Evolutionary conservation across 768 basidiomycete species (phyloP).

Genomic region (Tylopilus sp.): DNA sequence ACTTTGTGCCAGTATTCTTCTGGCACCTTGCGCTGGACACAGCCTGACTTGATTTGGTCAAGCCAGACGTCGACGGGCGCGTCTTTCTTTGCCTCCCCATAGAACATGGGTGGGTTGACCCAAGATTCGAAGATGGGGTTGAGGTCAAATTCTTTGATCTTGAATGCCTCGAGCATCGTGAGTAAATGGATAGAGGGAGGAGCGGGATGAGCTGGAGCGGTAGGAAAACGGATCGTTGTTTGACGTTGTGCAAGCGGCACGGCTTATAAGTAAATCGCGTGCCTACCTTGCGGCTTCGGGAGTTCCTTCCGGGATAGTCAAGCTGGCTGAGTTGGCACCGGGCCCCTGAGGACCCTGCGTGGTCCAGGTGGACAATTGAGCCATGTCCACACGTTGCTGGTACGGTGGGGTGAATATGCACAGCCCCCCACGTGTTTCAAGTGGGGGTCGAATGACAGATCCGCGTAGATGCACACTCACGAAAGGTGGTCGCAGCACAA

Average conservation of each 20-base stretch:
- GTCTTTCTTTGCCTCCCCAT: conserved; percentile 68
- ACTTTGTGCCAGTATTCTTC: conserved; percentile 83
- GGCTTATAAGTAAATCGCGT: conserved; percentile 29
- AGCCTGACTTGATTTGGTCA: conserved; percentile 67
- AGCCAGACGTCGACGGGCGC: conserved; percentile 71
- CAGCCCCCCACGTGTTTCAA: conserved; percentile 16
- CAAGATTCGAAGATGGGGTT: conserved; percentile 64
- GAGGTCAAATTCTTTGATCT: conserved; percentile 74
- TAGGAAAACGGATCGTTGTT: conserved; percentile 15
- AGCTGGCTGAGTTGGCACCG: conserved; percentile 7
- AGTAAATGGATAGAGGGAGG: background rate
- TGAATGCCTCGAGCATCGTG: conserved; percentile 70
- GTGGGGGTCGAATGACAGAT: conserved; percentile 2
- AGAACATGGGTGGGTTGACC: conserved; percentile 63
- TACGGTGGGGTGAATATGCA: conserved; percentile 8
- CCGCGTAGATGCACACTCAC: conserved; percentile 5
- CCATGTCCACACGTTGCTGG: conserved; percentile 14
- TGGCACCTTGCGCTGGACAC: conserved; percentile 64
- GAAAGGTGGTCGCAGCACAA: background rate
- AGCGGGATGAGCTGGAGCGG: conserved; percentile 6
- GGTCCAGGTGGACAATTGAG: conserved; percentile 3
- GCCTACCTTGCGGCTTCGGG: conserved; percentile 25
- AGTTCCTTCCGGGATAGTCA: conserved; percentile 27
- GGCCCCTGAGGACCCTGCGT: conserved; percentile 20
- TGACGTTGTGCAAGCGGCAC: conserved; percentile 7